Percentiles rank a stretch among this genome's conserved stretches.
phyloP scores from a whole-genome alignment of 2,329 filamentous ascomycete genomes.

The Didymella arachidicola region DNA sequence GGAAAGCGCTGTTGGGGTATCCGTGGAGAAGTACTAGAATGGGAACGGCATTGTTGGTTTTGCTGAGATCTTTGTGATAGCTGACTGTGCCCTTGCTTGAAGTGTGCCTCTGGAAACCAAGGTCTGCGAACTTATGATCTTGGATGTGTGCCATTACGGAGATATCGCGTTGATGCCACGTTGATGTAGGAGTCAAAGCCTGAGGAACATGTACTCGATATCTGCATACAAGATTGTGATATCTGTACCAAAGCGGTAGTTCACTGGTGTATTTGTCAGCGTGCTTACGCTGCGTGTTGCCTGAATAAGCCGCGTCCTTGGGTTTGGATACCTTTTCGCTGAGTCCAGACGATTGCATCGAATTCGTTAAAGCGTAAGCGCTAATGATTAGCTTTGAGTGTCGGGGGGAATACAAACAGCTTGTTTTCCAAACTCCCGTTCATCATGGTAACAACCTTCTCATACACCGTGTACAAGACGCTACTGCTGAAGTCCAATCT shows the following conservation, averaged over 20 bases:
- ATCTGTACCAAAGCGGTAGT: not conserved
- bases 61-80: conserved; percentile 34
- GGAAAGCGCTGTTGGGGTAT: conserved; percentile 42
- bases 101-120: not conserved
- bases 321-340: not conserved
- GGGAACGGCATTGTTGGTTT: conserved; percentile 35
- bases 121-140: not conserved
- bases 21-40: conserved; percentile 44
- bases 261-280: conserved; percentile 1
- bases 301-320: not conserved
- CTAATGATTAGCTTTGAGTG: not conserved
- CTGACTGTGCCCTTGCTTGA: conserved; percentile 24
- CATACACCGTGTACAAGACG: conserved; percentile 45
- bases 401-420: conserved; percentile 7
- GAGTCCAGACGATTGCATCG: not conserved
- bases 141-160: conserved; percentile 3
- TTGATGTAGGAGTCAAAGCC: not conserved
- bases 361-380: not conserved
- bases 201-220: not conserved
- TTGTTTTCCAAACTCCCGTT: conserved; percentile 9
- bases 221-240: not conserved
- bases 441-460: conserved; percentile 34
- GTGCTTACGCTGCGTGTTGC: conserved; percentile 5
- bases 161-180: not conserved
- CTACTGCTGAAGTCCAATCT: conserved; percentile 43